phyloP scores from a whole-genome alignment of 371 early-diverging fungal genomes.

The Cokeromyces recurvatus region DNA sequence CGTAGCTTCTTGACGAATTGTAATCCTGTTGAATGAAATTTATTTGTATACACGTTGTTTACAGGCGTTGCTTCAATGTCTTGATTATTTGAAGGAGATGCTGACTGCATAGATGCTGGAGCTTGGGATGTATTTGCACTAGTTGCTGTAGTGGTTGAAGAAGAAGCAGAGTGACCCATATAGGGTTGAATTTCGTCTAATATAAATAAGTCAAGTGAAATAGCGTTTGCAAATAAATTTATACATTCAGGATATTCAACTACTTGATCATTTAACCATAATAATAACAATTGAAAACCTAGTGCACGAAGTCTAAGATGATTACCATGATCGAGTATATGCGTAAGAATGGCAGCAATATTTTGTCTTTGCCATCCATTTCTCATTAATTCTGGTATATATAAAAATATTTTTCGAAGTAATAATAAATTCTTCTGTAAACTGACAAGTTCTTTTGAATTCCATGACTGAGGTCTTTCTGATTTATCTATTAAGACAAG shows the following conservation, averaged over 20 bases:
- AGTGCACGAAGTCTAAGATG: constrained; percentile 66
- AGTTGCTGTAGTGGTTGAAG: not conserved
- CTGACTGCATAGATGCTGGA: constrained; percentile 13
- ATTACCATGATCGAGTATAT: constrained; percentile 59
- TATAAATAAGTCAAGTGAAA: constrained; percentile 61
- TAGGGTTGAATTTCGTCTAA: constrained; percentile 52
- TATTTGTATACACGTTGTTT: constrained; percentile 6
- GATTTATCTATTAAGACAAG: constrained; percentile 23
- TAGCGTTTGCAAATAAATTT: constrained; percentile 59
- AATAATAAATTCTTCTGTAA: constrained; percentile 62
- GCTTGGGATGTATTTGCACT: constrained; percentile 2
- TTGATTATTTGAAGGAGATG: not conserved
- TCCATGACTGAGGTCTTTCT: constrained; percentile 49
- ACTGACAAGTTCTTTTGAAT: constrained; percentile 61
- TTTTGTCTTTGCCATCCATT: constrained; percentile 68
- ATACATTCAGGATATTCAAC: constrained; percentile 60
- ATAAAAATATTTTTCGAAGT: constrained; percentile 65
- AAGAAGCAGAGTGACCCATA: constrained; percentile 12
- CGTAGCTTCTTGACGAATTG: constrained; percentile 41
- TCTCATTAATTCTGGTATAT: constrained; percentile 64
- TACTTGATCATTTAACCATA: constrained; percentile 67
- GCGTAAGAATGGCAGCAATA: constrained; percentile 52
- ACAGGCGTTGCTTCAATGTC: not conserved
- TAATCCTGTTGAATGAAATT: constrained; percentile 20
- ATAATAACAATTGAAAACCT: constrained; percentile 71